These are phyloP conservation scores for Rhizopus stolonifer DNA, from an alignment of 371 early-diverging fungal species.

Conservation along the genomic window DNA sequence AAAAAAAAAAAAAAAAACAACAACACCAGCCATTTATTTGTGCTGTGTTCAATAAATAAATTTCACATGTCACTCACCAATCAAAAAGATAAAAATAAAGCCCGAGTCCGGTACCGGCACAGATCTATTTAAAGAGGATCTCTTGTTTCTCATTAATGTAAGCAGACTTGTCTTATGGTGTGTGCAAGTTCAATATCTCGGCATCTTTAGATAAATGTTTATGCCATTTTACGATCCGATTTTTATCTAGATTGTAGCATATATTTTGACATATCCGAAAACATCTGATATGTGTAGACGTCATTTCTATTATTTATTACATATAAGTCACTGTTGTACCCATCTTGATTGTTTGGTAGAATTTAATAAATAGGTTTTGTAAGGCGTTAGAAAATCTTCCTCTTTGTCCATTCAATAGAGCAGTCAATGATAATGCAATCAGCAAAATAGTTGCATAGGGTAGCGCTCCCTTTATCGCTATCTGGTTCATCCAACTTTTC, in stretches of 20 bases:
- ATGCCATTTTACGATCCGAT: constrained; percentile 1
- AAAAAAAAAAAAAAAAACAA: background rate
- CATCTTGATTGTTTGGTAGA: constrained; percentile 42
- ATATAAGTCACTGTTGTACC: constrained; percentile 50
- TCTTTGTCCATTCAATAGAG: constrained; percentile 23
- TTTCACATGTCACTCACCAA: constrained; percentile 4
- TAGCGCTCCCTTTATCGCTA: constrained; percentile 18
- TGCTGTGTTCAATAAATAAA: background rate
- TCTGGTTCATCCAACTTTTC: constrained; percentile 28
- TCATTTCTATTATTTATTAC: constrained; percentile 19
- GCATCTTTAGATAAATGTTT: too few species aligned
- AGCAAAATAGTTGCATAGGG: constrained; percentile 26
- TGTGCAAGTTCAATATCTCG: too few species aligned
- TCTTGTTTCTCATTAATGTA: too few species aligned
- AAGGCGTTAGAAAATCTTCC: constrained; percentile 18
- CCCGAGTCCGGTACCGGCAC: background rate
- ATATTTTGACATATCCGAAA: too few species aligned
- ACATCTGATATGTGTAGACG: too few species aligned
- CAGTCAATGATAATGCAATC: constrained; percentile 30
- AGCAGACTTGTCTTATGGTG: too few species aligned
- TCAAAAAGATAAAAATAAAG: background rate
- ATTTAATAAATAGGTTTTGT: constrained; percentile 21
- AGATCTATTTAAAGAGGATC: too few species aligned
- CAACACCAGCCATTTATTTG: too few species aligned
- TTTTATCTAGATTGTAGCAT: too few species aligned